These are phyloP conservation scores for Endothia cerciana DNA, from an alignment of 2,329 filamentous ascomycete species.

Conservation along the genomic window DNA sequence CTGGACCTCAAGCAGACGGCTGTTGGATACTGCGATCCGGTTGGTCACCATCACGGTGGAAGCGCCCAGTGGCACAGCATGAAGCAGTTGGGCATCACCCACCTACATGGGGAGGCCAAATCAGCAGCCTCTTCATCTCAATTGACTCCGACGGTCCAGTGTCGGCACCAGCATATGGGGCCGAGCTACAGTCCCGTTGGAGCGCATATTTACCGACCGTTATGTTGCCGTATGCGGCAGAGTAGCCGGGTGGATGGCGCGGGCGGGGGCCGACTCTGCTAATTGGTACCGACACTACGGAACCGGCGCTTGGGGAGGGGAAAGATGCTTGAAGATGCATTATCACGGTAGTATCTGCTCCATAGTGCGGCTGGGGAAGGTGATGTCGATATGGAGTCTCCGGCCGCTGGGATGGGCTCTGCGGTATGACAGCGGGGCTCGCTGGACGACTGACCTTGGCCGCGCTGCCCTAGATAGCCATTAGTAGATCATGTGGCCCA, in stretches of 20 bases:
- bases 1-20: not conserved
- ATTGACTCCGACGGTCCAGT: not conserved
- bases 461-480: not conserved
- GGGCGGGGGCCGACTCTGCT: not conserved
- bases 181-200: conserved; percentile 2
- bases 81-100: not conserved
- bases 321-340: not conserved
- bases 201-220: not conserved
- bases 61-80: conserved; percentile 20
- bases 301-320: not conserved
- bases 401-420: not conserved
- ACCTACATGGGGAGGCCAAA: not conserved
- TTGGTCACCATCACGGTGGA: conserved; percentile 21
- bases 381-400: not conserved
- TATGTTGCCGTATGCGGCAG: not conserved
- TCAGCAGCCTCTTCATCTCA: not conserved
- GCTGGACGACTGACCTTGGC: not conserved
- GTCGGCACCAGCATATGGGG: conserved; percentile 4
- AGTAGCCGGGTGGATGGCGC: not conserved
- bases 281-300: conserved; percentile 7
- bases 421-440: not conserved
- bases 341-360: not conserved
- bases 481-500: not conserved
- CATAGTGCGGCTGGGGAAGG: not conserved
- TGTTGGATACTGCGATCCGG: not conserved